Base-by-base conservation (phyloP, 176 grass and related monocot species). In the Zoysia pacifica region DNA sequence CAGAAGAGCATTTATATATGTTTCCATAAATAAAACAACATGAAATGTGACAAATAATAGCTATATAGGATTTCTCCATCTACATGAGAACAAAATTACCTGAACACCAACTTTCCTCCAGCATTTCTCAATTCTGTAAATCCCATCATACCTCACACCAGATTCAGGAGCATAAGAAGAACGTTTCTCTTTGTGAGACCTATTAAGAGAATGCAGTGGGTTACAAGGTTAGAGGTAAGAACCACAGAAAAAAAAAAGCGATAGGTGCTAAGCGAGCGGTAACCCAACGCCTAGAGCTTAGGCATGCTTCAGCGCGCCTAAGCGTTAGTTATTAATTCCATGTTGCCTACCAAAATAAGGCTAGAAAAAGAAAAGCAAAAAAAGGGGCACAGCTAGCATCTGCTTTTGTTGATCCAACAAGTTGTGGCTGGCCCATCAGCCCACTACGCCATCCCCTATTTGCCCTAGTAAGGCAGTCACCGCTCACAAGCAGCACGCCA, bases 61-160 rank as follows among this genome's bases (percentile, higher is more conserved):
- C 44, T 58, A 58, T 7, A 78, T 7, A 45, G 41, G 63, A 76
- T 46, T 58, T 58, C 18, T 58, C 5, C 53, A 56, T 62, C 77
- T 8, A 77, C 11, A 81, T 9, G 63, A 83, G 9, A 39, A 41
- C 3, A 28, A 69, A 50, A 11, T 13, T 87, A 98, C 95, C 76
- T 94, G 95, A 72, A 87, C 75, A 20, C 92, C 92, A 56, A 93
- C 81, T 82, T 98, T 98, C 53, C 86, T 81, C 96, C 96, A 98
- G 9, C 96, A 98, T 87, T 98, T 97, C 51, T 94, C 95, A 67
- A 94, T 94, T 65, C 95, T 82, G 42, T 97, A 94, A 76, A 94
- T 36, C 55, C 95, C 95, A 70, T 97, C 95, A 65, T 97, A 94
- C 2, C 92, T 76, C 62, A 97, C 92, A 73, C 95, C 90, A 73